Evolutionary conservation across 139 green algal genomes (phyloP).

Genomic region (Pedinophyceae sp.): DNA sequence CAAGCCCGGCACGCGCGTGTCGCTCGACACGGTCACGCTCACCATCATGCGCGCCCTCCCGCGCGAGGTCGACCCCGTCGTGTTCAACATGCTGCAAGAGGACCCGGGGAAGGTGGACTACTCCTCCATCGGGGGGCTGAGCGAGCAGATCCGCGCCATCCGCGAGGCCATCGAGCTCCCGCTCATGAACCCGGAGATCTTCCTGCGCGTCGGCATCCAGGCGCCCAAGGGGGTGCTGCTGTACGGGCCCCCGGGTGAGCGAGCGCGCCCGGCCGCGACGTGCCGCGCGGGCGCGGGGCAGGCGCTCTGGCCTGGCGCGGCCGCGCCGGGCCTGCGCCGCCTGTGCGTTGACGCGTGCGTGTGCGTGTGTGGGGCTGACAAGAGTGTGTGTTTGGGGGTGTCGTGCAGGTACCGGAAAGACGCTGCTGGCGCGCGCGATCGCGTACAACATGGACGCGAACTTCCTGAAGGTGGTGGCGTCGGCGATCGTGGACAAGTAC

Average conservation of each 20-base stretch:
- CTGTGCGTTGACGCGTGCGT: no score
- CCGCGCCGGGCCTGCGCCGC: no score
- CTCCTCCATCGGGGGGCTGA: conserved; percentile 81
- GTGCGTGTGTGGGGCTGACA: no score
- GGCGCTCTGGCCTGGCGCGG: no score
- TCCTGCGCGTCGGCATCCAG: conserved; percentile 94
- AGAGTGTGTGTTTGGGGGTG: no score
- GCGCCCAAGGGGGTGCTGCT: conserved; percentile 71
- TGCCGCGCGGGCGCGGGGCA: no score
- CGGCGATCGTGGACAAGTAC: conserved; percentile 98
- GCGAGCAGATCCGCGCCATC: conserved; percentile 89
- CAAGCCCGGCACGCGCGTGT: conserved; percentile 73
- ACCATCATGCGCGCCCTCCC: conserved; percentile 96
- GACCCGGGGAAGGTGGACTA: conserved; percentile 96
- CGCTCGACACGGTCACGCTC: conserved; percentile 98
- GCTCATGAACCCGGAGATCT: conserved; percentile 98
- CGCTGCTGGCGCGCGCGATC: conserved; percentile 67
- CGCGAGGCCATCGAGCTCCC: conserved; percentile 95
- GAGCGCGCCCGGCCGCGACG: no score
- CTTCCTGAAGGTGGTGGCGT: conserved; percentile 92
- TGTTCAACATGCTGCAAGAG: conserved; percentile 98
- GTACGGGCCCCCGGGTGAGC: conserved; percentile 44
- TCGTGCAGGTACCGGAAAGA: conserved; percentile 72
- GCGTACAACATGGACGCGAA: conserved; percentile 88
- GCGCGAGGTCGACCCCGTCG: conserved; percentile 94